A percentile compares a stretch with the other conserved stretches of the same genome.
phyloP scores from a whole-genome alignment of 2,329 filamentous ascomycete species.

The Colletotrichum godetiae region DNA sequence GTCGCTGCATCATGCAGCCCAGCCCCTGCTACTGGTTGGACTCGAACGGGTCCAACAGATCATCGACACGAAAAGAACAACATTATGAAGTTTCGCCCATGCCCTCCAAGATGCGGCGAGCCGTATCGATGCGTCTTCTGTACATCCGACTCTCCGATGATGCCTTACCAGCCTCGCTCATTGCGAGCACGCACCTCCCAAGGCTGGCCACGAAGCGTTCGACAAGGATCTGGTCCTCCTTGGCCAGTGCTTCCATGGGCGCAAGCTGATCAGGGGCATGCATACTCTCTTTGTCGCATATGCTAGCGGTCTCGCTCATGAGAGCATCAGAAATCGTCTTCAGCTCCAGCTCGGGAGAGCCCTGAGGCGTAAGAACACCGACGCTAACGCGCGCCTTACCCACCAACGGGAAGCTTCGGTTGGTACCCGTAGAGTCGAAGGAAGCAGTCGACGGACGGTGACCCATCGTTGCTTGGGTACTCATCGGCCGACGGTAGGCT shows the following conservation, averaged over 20 bases:
- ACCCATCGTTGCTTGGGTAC: conserved; percentile 50
- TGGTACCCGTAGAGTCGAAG: conserved; percentile 68
- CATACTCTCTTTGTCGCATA: conserved; percentile 49
- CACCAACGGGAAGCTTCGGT: conserved; percentile 71
- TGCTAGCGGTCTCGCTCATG: conserved; percentile 59
- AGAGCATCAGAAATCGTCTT: conserved; percentile 60
- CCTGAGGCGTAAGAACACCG: conserved; percentile 57
- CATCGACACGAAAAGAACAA: conserved; percentile 23
- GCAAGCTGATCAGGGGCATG: conserved; percentile 46
- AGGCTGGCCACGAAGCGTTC: conserved; percentile 70
- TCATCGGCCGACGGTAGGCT: conserved; percentile 54
- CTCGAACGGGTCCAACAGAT: conserved; percentile 5
- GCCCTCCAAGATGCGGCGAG: conserved; percentile 79
- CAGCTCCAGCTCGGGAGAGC: conserved; percentile 61
- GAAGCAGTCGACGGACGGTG: conserved; percentile 69
- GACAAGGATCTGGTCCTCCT: conserved; percentile 70
- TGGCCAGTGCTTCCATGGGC: conserved; percentile 59
- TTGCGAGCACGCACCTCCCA: conserved; percentile 68
- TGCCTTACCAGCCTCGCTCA: conserved; percentile 65
- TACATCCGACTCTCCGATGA: conserved; percentile 72
- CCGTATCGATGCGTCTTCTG: conserved; percentile 79
- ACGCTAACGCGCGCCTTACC: conserved; percentile 60
- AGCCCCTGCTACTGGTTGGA: not conserved
- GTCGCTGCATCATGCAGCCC: conserved; percentile 8
- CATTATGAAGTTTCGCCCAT: conserved; percentile 54